A percentile compares a stretch with the other conserved stretches of the same genome.
phyloP scores from a whole-genome alignment of 2,329 filamentous ascomycete species.

The Helotiales sp. region DNA sequence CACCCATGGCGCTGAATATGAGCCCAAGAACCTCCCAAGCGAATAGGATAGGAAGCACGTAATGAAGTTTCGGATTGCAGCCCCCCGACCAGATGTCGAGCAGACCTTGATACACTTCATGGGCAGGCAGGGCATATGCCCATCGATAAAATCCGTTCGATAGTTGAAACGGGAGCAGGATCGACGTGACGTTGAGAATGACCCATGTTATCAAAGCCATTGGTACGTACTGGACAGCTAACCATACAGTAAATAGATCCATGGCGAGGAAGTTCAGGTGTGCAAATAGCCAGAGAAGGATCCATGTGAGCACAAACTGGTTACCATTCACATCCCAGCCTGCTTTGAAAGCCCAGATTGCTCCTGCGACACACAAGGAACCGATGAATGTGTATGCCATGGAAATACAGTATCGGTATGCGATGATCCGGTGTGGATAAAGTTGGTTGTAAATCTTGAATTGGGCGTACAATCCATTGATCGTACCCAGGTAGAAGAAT shows the following conservation, averaged over 20 bases:
- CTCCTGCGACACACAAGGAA: constrained; percentile 47
- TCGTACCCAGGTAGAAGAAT: constrained; percentile 40
- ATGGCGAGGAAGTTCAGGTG: constrained; percentile 51
- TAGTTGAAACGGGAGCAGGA: constrained; percentile 64
- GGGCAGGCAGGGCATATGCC: constrained; percentile 68
- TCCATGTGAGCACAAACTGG: constrained; percentile 64
- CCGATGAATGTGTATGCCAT: constrained; percentile 45
- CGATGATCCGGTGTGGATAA: constrained; percentile 37
- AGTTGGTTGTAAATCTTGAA: constrained; percentile 37
- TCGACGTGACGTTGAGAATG: constrained; percentile 65
- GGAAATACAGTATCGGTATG: constrained; percentile 39
- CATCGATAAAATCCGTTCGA: constrained; percentile 63
- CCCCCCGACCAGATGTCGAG: constrained; percentile 51
- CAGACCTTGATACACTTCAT: constrained; percentile 55
- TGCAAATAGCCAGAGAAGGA: constrained; percentile 65
- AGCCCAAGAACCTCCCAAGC: constrained; percentile 43
- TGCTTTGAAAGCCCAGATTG: constrained; percentile 52
- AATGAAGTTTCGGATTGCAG: constrained; percentile 47
- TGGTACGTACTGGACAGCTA: constrained; percentile 47
- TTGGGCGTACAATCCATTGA: constrained; percentile 40
- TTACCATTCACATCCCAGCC: constrained; percentile 53
- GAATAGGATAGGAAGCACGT: constrained; percentile 51
- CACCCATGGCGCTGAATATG: constrained; percentile 37
- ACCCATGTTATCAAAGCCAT: constrained; percentile 61
- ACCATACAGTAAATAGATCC: constrained; percentile 45